Evolutionary conservation across 805 yeast genomes (phyloP).

Genomic region (Starmerella geochares): DNA sequence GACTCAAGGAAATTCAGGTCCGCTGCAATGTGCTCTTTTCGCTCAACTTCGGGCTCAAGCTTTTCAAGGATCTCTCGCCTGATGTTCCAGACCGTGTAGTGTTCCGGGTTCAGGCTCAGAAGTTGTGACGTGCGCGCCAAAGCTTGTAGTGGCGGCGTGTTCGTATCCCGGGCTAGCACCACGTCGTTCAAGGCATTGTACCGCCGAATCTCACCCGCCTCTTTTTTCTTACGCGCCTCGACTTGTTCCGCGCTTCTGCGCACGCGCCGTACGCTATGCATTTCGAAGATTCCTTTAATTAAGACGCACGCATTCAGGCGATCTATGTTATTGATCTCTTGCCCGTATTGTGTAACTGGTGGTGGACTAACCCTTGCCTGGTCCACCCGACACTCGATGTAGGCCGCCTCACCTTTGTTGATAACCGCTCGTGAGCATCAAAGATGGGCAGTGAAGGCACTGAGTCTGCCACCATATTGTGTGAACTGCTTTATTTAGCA

Average conservation of each 20-base stretch:
- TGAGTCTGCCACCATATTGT: background rate
- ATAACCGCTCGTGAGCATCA: no score
- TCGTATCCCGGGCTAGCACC: slow-evolving; percentile 30
- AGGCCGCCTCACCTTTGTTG: no score
- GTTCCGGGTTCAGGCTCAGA: slow-evolving; percentile 67
- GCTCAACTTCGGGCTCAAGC: slow-evolving; percentile 20
- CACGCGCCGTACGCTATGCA: slow-evolving; percentile 65
- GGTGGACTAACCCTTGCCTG: slow-evolving; percentile 1
- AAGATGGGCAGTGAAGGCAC: no score
- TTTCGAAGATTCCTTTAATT: background rate
- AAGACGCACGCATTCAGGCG: background rate
- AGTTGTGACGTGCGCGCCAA: slow-evolving; percentile 49
- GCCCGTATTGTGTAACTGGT: background rate
- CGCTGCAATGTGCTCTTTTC: slow-evolving; percentile 32
- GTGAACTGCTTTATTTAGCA: slow-evolving; percentile 77
- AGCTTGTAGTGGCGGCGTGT: slow-evolving; percentile 33
- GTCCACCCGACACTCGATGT: no score
- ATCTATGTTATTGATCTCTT: background rate
- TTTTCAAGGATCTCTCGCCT: slow-evolving; percentile 57
- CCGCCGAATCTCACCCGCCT: slow-evolving; percentile 47
- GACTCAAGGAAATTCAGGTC: slow-evolving; percentile 56
- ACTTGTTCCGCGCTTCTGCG: slow-evolving; percentile 48
- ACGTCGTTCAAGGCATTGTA: slow-evolving; percentile 42
- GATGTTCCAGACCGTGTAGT: slow-evolving; percentile 82
- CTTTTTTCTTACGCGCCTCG: slow-evolving; percentile 44